Conservation (phyloP, 768 basidiomycete species). For the Psilocybe sp. region DNA sequence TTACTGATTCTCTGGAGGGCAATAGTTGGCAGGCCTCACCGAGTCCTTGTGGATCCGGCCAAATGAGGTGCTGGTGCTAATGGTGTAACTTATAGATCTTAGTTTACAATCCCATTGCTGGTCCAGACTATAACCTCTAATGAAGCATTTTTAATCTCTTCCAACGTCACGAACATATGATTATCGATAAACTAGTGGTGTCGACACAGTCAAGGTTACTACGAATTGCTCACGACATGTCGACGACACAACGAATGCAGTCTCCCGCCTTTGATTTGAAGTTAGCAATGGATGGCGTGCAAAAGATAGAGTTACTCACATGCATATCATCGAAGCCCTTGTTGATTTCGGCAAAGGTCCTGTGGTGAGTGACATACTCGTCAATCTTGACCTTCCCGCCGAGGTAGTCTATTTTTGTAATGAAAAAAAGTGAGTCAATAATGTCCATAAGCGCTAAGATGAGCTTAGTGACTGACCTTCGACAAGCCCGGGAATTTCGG, state of each 20-base stretch:
- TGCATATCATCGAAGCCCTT: conserved; percentile 96
- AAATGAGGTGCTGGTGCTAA: conserved; percentile 27
- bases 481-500: conserved; percentile 91
- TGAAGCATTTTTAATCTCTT: not conserved
- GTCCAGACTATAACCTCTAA: not conserved
- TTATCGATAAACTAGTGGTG: not conserved
- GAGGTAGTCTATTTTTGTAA: conserved; percentile 62
- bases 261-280: conserved; percentile 55
- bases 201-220: not conserved
- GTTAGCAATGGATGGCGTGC: not conserved
- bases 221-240: conserved; percentile 60
- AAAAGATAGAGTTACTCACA: conserved; percentile 49
- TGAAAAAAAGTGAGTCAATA: not conserved
- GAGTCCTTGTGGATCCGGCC: conserved; percentile 49
- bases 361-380: conserved; percentile 92
- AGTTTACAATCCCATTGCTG: not conserved
- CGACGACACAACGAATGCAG: conserved; percentile 94
- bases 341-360: conserved; percentile 73
- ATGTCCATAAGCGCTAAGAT: not conserved
- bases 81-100: conserved; percentile 6
- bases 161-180: not conserved
- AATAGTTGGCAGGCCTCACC: conserved; percentile 50
- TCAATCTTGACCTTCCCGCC: conserved; percentile 83
- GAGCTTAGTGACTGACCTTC: conserved; percentile 67
- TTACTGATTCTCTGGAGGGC: conserved; percentile 70